These are phyloP conservation scores for Tolypocladium inflatum DNA, from an alignment of 2,329 filamentous ascomycete genomes.

Conservation along the genomic window DNA sequence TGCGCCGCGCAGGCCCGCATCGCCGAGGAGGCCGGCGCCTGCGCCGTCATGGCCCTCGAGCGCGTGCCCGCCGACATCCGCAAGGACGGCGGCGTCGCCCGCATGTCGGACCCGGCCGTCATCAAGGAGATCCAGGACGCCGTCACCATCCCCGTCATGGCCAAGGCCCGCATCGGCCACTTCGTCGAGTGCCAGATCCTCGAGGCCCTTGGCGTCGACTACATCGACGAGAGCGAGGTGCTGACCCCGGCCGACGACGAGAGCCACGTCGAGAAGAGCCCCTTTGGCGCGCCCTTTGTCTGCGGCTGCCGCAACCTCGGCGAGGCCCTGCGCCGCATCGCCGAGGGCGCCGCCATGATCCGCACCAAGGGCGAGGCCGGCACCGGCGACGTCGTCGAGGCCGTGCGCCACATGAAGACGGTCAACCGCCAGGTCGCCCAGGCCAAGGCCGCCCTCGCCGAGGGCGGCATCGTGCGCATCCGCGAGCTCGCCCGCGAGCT, in stretches of 20 bases:
- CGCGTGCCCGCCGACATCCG: slow-evolving; percentile 95
- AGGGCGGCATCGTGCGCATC: slow-evolving; percentile 41
- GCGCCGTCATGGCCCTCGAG: slow-evolving; percentile 97
- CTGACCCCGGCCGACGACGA: slow-evolving; percentile 86
- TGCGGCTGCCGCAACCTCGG: slow-evolving; percentile 93
- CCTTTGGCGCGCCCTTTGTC: slow-evolving; percentile 81
- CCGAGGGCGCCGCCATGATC: slow-evolving; percentile 96
- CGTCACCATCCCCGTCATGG: slow-evolving; percentile 98
- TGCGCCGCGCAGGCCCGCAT: slow-evolving; percentile 91
- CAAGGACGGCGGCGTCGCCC: slow-evolving; percentile 80
- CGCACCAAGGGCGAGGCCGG: slow-evolving; percentile 97
- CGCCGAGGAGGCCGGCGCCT: slow-evolving; percentile 91
- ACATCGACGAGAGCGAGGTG: slow-evolving; percentile 97
- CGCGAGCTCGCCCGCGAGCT: slow-evolving; percentile 74
- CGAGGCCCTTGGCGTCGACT: slow-evolving; percentile 89
- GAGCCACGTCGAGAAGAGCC: slow-evolving; percentile 84
- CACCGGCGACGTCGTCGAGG: slow-evolving; percentile 94
- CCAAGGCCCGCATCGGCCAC: slow-evolving; percentile 95
- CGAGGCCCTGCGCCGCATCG: slow-evolving; percentile 83
- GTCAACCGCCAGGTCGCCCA: slow-evolving; percentile 74
- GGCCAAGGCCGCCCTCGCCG: slow-evolving; percentile 63
- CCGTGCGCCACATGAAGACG: slow-evolving; percentile 90
- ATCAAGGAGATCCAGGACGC: slow-evolving; percentile 92
- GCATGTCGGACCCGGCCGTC: slow-evolving; percentile 92
- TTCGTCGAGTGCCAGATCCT: slow-evolving; percentile 98